Evolutionary conservation across 257 asterid species (phyloP).

Genomic region (Cruciata laevipes): DNA sequence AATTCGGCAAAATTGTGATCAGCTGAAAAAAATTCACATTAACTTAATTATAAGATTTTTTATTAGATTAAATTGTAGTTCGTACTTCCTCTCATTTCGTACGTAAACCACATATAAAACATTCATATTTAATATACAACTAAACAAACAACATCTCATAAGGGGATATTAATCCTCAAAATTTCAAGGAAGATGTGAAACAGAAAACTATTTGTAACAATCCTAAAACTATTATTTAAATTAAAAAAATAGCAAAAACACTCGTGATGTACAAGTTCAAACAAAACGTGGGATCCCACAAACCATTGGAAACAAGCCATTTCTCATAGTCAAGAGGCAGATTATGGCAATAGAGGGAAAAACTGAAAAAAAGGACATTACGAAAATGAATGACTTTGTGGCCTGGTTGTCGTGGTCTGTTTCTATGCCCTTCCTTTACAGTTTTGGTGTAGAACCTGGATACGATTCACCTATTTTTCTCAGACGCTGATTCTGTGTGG

Average conservation of each 20-base stretch:
- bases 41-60: too few relatives aligned
- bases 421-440: slow-evolving; percentile 52
- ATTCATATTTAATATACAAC: too few relatives aligned
- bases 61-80: too few relatives aligned
- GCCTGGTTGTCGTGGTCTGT: slow-evolving; percentile 61
- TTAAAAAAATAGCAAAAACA: too few relatives aligned
- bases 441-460: slow-evolving; percentile 39
- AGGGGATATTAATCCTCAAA: too few relatives aligned
- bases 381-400: slow-evolving; percentile 27
- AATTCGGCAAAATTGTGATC: too few relatives aligned
- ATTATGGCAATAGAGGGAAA: neutral
- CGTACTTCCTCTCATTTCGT: too few relatives aligned
- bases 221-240: too few relatives aligned
- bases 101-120: too few relatives aligned
- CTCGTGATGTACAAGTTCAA: neutral
- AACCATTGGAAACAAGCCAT: slow-evolving; percentile 1
- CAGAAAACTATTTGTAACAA: neutral
- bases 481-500: slow-evolving; percentile 67
- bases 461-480: slow-evolving; percentile 35
- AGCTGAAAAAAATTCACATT: too few relatives aligned
- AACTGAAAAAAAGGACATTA: slow-evolving; percentile 19
- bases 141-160: too few relatives aligned
- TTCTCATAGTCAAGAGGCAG: slow-evolving; percentile 3
- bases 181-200: too few relatives aligned
- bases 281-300: slow-evolving; percentile 15